These are phyloP conservation scores for Suhomyces maxii DNA, from an alignment of 1,139 yeast species.

Conservation along the genomic window DNA sequence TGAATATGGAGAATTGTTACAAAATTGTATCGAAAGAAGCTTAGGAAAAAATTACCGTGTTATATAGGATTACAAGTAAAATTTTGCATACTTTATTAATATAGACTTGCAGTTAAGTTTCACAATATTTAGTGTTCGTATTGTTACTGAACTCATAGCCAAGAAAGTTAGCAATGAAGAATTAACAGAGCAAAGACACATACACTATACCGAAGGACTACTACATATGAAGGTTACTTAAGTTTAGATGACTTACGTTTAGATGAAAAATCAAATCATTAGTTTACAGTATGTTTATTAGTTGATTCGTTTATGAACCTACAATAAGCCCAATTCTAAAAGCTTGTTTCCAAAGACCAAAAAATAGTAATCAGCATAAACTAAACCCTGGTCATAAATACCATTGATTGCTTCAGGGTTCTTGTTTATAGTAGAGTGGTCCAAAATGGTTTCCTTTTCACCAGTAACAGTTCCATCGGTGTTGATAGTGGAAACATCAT, in stretches of 20 bases:
- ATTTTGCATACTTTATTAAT: no score
- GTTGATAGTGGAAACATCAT: constrained; percentile 8
- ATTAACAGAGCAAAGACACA: no score
- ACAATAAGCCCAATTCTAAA: constrained; percentile 16
- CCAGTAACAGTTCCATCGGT: constrained; percentile 16
- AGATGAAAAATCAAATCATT: no score
- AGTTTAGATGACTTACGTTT: not conserved
- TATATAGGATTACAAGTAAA: not conserved
- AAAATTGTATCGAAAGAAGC: constrained; percentile 57
- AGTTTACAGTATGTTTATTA: not conserved
- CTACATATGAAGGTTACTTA: no score
- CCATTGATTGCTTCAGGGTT: constrained; percentile 17
- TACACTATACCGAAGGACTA: no score
- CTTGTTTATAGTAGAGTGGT: constrained; percentile 24
- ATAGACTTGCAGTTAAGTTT: no score
- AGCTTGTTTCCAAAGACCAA: constrained; percentile 23
- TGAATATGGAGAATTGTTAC: constrained; percentile 54
- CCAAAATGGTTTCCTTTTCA: constrained; percentile 21
- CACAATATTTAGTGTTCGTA: no score
- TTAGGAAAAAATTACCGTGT: constrained; percentile 38
- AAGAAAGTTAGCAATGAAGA: no score
- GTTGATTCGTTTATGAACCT: not conserved
- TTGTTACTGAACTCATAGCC: no score
- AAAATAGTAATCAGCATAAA: constrained; percentile 28
- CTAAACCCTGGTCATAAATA: constrained; percentile 23